phyloP scores from a whole-genome alignment of 306 rosid species.

The Citrullus mucosospermus region DNA sequence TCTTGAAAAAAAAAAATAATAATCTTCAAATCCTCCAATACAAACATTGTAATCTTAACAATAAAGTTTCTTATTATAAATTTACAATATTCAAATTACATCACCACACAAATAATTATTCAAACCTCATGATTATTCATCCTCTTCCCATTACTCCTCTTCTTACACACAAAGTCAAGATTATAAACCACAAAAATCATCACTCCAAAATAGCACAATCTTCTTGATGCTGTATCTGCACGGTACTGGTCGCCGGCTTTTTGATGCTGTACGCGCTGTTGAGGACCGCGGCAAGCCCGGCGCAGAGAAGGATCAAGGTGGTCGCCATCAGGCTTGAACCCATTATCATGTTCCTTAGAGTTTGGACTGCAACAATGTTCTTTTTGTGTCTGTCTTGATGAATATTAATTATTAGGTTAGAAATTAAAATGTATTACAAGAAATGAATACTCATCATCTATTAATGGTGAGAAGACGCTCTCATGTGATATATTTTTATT shows the following conservation, averaged over 20 bases:
- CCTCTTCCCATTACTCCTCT: background rate
- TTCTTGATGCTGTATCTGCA: too few relatives aligned
- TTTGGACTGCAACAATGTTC: slow-evolving; percentile 72
- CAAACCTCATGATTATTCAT: background rate
- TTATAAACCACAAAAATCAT: slow-evolving; percentile 72
- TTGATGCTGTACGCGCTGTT: slow-evolving; percentile 87
- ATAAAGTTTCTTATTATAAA: too few relatives aligned
- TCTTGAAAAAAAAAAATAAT: too few relatives aligned
- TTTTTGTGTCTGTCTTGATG: slow-evolving; percentile 75
- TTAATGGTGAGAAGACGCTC: too few relatives aligned
- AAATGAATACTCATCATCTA: too few relatives aligned
- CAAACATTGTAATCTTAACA: too few relatives aligned
- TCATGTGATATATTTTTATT: too few relatives aligned
- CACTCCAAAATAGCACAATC: background rate
- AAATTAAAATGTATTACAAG: too few relatives aligned
- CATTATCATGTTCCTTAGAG: slow-evolving; percentile 73
- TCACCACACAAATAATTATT: background rate
- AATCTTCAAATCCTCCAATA: too few relatives aligned
- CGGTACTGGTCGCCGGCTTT: slow-evolving; percentile 32
- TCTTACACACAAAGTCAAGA: slow-evolving; percentile 40
- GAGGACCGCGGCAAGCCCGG: slow-evolving; percentile 75
- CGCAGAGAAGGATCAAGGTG: slow-evolving; percentile 57
- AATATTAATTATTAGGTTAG: too few relatives aligned
- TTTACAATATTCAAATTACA: too few relatives aligned
- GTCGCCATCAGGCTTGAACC: slow-evolving; percentile 91